Evolutionary conservation across 2,329 filamentous ascomycete species (phyloP), one percentile per base, ranked within the genome.

Genomic region (Pezicula neosporulosa): DNA sequence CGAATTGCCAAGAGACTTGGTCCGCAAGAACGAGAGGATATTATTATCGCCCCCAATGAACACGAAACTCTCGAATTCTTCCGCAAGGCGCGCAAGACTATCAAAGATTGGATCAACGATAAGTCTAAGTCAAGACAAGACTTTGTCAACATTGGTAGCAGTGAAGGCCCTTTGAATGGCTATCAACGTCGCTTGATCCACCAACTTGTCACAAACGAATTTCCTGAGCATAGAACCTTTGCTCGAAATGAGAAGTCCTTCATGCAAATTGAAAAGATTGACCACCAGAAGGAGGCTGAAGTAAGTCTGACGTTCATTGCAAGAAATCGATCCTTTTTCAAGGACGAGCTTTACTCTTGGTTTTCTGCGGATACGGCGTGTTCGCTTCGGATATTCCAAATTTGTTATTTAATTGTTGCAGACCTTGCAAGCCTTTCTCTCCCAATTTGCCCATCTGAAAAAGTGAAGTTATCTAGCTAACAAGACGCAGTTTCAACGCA

Each of bases 111-210:
- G 63, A n/a, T 56, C 1, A 54, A 60, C 2, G 51, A 58, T 33
- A 24, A 3, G 3, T 36, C 27, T 27, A 39, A 63, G 60, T 50
- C 60, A 1, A 55, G 60, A 35, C n/a, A 65, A 8, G 47, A 66
- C 8, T 77, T 70, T 54, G 64, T 77, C 52, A 80, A 78, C 53
- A 70, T 79, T 27, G 70, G 72, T 4, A 66, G 67, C 13, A 60
- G 68, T 3, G 56, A 54, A 16, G 60, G 65, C 9, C 65, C 68
- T 45, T 62, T 85, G 24, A 82, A 76, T 53, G 73, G 76, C 1
- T 87, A 80, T 58, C 83, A 89, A 62, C 82, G 84, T 63, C 75
- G 82, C 33, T 71, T 89, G 6, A 75, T 88, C 1, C 81, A 88
- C 61, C 83, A 87, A 58, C 70, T 87, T 12, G 75, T 89, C n/a